Evolutionary conservation across 768 basidiomycete species (phyloP), one percentile per base, ranked within the genome.

Genomic region (Clavaria fumosa): DNA sequence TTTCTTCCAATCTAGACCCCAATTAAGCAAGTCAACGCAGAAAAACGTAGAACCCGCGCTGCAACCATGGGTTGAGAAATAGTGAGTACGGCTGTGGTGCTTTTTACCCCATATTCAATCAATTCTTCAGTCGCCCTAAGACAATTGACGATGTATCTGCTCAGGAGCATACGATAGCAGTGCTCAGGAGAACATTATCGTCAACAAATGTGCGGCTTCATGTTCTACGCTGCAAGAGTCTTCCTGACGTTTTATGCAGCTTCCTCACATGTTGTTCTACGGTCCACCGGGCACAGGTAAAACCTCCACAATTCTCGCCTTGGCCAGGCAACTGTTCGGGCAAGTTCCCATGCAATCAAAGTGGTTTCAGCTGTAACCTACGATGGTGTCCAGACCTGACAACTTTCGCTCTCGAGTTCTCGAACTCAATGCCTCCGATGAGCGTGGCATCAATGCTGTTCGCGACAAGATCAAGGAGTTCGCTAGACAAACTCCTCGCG

Each of bases 201-300:
- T 91, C 86, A 9, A 80, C 88, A 20, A 99, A 99, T 62, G 93
- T 95, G 51, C 5, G 31, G 14, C 20, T 38, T 18, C 15, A 9
- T 10, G 10, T 34, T 27, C 15, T 27, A 10, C 33, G 26, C n/a
- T 18, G 23, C 12, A n/a, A 7, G 6, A 4, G 2, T 21, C 31
- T 10, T 17, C n/a, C 5, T 26, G 6, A 18, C 14, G 23, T 11
- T 22, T n/a, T 3, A 24, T 21, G 17, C 53, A 99, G 95, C 68
- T 99, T 36, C 93, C 95, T 4, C 95, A 99, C 52, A 96, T 97
- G 91, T 64, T 99, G 33, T 99, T 99, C 65, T 99, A 99, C 47
- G 95, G 95, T 1, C 95, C 95, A 21, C 95, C 95, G 11, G 95
- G 95, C 22, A 96, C 93, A 9, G 95, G 95, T 28, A 99, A 99